Conservation (phyloP, 2,329 filamentous ascomycete species). For the Alternaria atra region DNA sequence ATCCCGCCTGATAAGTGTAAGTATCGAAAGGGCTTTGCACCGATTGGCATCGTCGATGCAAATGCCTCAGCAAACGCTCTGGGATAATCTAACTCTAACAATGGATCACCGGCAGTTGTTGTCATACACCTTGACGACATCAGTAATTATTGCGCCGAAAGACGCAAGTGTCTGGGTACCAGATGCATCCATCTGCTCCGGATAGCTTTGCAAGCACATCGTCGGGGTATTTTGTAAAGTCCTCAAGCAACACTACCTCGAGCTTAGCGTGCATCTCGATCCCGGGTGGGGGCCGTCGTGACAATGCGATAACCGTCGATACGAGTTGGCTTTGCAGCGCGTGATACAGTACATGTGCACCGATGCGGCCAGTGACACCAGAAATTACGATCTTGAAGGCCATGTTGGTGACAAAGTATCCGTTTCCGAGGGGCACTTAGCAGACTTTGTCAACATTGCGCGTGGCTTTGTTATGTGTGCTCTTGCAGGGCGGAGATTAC, state of each 20-base stretch:
- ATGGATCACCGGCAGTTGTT: conserved; percentile 21
- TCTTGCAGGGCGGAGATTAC: conserved; percentile 31
- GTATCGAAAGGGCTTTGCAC: conserved; percentile 23
- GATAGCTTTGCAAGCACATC: conserved; percentile 22
- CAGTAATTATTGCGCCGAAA: conserved; percentile 7
- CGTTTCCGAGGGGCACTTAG: background rate
- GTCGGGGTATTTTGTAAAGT: conserved; percentile 24
- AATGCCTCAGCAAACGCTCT: conserved; percentile 26
- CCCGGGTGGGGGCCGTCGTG: conserved; percentile 23
- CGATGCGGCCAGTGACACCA: conserved; percentile 25
- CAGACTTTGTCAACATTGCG: conserved; percentile 6
- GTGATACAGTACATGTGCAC: conserved; percentile 20
- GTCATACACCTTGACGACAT: conserved; percentile 28
- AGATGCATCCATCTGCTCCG: conserved; percentile 26
- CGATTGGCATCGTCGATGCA: conserved; percentile 10
- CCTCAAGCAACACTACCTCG: conserved; percentile 24
- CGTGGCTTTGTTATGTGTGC: conserved; percentile 14
- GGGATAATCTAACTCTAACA: conserved; percentile 23
- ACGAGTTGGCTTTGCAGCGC: conserved; percentile 19
- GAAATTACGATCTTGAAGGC: conserved; percentile 19
- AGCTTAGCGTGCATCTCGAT: conserved; percentile 12
- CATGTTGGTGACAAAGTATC: conserved; percentile 17
- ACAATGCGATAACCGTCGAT: conserved; percentile 23
- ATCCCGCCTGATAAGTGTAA: conserved; percentile 22
- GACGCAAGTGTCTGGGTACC: conserved; percentile 13